phyloP scores from a whole-genome alignment of 192 early-diverging fungal genomes.

The Coemansia sp. region DNA sequence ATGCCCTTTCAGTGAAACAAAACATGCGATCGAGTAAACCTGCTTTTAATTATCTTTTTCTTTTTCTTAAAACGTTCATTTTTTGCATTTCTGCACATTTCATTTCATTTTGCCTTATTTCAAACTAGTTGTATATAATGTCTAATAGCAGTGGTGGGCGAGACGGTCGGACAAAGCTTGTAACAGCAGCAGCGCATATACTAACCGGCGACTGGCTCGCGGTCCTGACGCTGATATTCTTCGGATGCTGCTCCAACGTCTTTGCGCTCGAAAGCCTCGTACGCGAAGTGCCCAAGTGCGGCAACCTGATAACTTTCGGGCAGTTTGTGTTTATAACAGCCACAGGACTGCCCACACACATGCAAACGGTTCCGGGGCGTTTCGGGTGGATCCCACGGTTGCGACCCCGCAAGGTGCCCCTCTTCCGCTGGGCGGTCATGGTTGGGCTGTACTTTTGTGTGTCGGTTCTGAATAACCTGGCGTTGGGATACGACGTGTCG shows the following conservation, averaged over 20 bases:
- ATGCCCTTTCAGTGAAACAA: too few species aligned
- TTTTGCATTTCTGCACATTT: too few species aligned
- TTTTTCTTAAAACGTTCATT: background rate
- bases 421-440: conserved; percentile 67
- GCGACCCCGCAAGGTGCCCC: conserved; percentile 62
- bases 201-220: conserved; percentile 53
- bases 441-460: conserved; percentile 76
- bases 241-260: conserved; percentile 88
- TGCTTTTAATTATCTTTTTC: background rate
- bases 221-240: conserved; percentile 76
- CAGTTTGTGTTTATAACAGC: conserved; percentile 80
- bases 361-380: conserved; percentile 36
- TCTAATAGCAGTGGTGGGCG: too few species aligned
- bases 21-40: background rate
- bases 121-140: too few species aligned
- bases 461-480: conserved; percentile 80
- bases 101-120: too few species aligned
- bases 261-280: conserved; percentile 80
- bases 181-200: conserved; percentile 16
- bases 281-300: conserved; percentile 54
- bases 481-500: conserved; percentile 75
- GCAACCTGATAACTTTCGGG: conserved; percentile 79
- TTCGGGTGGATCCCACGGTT: conserved; percentile 48
- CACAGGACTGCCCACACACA: conserved; percentile 60
- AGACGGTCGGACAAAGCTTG: background rate